Evolutionary conservation across 176 grass and related monocot species (phyloP).

Genomic region (Oropetium thomaeum): DNA sequence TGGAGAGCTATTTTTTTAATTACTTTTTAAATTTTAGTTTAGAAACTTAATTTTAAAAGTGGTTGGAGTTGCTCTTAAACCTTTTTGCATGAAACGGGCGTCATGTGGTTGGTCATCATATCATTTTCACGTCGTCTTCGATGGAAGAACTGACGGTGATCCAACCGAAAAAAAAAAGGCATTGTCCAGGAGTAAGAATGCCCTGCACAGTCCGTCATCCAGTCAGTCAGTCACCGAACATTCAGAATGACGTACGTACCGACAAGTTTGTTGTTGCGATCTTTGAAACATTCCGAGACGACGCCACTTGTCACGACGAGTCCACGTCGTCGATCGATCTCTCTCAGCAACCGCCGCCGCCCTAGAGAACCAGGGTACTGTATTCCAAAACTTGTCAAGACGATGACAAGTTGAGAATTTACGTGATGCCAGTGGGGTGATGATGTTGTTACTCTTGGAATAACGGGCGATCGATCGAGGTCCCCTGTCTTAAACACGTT

Average conservation of each 20-base stretch:
- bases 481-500: too few relatives aligned
- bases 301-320: not conserved
- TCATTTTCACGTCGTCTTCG: too few relatives aligned
- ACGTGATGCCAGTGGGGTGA: not conserved
- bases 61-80: too few relatives aligned
- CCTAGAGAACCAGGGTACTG: too few relatives aligned
- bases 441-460: too few relatives aligned
- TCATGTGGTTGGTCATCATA: too few relatives aligned
- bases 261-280: not conserved
- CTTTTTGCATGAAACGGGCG: too few relatives aligned
- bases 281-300: not conserved
- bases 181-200: not conserved
- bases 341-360: not conserved
- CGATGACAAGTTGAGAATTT: not conserved
- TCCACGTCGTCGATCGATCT: not conserved
- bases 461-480: not conserved
- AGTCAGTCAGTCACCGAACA: not conserved
- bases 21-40: too few relatives aligned
- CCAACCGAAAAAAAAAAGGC: not conserved
- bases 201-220: not conserved
- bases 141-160: too few relatives aligned
- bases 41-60: too few relatives aligned
- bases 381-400: not conserved
- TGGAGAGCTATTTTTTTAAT: too few relatives aligned
- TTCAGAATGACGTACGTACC: not conserved